phyloP scores from a whole-genome alignment of 805 yeast species.

The Wickerhamiella azymoides region DNA sequence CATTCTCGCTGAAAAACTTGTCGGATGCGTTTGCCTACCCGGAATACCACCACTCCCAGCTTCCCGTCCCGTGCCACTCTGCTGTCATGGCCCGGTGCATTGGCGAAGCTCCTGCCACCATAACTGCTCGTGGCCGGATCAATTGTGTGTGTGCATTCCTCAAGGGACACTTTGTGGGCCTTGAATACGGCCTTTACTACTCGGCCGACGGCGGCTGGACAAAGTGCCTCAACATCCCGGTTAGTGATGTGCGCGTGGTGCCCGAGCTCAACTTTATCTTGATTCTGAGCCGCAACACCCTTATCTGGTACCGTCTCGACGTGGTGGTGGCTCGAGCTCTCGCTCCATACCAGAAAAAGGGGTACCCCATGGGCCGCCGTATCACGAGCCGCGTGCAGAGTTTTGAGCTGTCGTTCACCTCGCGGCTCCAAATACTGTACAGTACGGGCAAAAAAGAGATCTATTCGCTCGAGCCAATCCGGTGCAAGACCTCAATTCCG shows the following conservation, averaged over 20 bases:
- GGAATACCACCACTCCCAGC: constrained; percentile 32
- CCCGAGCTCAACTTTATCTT: constrained; percentile 42
- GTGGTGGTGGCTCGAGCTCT: constrained; percentile 32
- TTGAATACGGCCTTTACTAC: constrained; percentile 45
- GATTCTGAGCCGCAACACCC: constrained; percentile 41
- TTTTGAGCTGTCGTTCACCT: not conserved
- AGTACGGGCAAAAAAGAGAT: constrained; percentile 42
- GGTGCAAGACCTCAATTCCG: constrained; percentile 22
- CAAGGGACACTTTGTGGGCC: constrained; percentile 35
- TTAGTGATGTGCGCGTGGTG: constrained; percentile 48
- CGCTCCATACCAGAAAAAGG: constrained; percentile 9
- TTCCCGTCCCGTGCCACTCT: constrained; percentile 23
- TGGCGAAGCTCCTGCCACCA: constrained; percentile 15
- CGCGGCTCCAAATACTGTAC: constrained; percentile 38
- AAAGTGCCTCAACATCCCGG: constrained; percentile 38
- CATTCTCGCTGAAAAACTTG: constrained; percentile 39
- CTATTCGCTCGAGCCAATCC: constrained; percentile 47
- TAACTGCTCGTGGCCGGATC: constrained; percentile 24
- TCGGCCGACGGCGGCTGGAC: constrained; percentile 40
- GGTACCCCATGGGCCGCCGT: constrained; percentile 29
- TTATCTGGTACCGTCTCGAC: constrained; percentile 51
- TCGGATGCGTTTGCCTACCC: constrained; percentile 56
- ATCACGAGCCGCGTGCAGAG: not conserved
- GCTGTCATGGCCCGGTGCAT: constrained; percentile 26
- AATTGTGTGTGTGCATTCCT: constrained; percentile 35